Conservation (phyloP, 257 asterid species). For the Prunella vulgaris region DNA sequence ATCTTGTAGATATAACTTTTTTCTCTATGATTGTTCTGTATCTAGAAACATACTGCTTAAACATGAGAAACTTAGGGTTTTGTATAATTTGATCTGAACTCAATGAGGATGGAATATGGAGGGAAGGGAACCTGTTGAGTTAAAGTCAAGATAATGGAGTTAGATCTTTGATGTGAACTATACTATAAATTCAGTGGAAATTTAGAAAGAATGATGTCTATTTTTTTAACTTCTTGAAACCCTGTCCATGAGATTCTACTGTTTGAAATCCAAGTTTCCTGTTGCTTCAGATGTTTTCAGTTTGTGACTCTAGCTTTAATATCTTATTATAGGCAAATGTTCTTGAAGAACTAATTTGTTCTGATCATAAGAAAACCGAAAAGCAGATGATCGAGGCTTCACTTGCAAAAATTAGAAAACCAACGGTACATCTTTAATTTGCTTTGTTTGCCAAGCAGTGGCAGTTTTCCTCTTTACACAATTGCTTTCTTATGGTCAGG, state of each 20-base stretch:
- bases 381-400: slow-evolving; percentile 45
- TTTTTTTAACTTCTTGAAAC: not conserved
- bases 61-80: not conserved
- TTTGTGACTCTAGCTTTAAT: slow-evolving; percentile 25
- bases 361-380: slow-evolving; percentile 45
- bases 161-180: no score
- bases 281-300: slow-evolving; percentile 21
- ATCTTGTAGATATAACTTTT: not conserved
- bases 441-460: slow-evolving; percentile 9
- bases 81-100: not conserved
- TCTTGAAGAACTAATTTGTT: slow-evolving; percentile 69
- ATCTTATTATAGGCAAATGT: slow-evolving; percentile 58
- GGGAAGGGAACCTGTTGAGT: not conserved
- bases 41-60: not conserved
- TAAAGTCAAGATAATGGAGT: no score
- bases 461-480: slow-evolving; percentile 15
- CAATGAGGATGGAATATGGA: not conserved
- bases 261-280: slow-evolving; percentile 10
- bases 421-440: slow-evolving; percentile 47
- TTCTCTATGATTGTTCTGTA: not conserved
- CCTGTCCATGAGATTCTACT: slow-evolving; percentile 16
- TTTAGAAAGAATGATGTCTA: not conserved
- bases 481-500: slow-evolving; percentile 42
- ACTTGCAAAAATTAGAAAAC: slow-evolving; percentile 64
- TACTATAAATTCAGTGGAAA: no score